These are phyloP conservation scores for Fraxinus americana DNA, from an alignment of 257 asterid species.

Conservation along the genomic window DNA sequence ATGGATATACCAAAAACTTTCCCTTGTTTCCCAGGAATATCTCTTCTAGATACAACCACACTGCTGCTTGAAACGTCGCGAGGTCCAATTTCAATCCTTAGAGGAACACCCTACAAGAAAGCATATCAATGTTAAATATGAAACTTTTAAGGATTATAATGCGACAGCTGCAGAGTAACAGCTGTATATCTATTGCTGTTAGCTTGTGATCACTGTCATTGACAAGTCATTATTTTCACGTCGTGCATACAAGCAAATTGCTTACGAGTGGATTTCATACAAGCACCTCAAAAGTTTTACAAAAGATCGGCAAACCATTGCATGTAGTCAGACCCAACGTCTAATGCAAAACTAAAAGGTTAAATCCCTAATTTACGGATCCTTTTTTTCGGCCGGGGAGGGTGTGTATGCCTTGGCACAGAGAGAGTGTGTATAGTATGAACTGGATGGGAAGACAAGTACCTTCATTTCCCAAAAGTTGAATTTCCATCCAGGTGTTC, in stretches of 20 bases:
- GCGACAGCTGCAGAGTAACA: neutral
- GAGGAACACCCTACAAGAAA: constrained; percentile 83
- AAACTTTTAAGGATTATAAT: constrained; percentile 9
- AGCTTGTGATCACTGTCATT: neutral
- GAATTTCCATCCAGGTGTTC: constrained; percentile 97
- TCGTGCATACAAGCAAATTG: neutral
- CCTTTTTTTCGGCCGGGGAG: neutral
- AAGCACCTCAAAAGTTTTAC: neutral
- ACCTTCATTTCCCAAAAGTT: constrained; percentile 99
- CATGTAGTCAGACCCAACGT: constrained; percentile 6
- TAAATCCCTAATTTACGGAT: neutral
- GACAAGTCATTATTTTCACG: neutral
- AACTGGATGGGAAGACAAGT: constrained; percentile 12
- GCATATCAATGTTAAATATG: constrained; percentile 22
- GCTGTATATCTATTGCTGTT: neutral
- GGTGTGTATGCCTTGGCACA: neutral
- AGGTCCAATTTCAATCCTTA: constrained; percentile 95
- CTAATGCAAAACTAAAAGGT: neutral
- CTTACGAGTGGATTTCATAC: neutral
- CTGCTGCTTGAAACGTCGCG: constrained; percentile 82
- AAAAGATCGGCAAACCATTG: constrained; percentile 6
- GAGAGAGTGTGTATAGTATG: neutral
- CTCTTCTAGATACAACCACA: constrained; percentile 89
- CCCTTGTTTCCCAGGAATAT: constrained; percentile 94
- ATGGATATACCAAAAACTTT: constrained; percentile 91